These are phyloP conservation scores for Sclerotinia minor DNA, from an alignment of 2,329 filamentous ascomycete genomes.

Conservation along the genomic window DNA sequence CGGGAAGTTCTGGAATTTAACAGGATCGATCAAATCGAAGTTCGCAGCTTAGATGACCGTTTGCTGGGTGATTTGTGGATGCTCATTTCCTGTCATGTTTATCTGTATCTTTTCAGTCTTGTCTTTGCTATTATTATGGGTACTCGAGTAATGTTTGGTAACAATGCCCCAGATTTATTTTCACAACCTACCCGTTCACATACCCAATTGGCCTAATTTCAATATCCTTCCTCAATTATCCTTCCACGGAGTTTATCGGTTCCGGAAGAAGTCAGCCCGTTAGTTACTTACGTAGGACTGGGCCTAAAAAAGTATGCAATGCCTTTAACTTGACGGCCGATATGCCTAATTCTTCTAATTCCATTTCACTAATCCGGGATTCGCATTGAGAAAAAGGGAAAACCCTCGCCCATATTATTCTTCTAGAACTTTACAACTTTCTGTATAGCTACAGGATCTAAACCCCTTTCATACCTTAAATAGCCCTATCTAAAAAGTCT, in stretches of 20 bases:
- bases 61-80: neutral
- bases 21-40: slow-evolving; percentile 14
- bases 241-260: neutral
- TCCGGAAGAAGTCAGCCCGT: neutral
- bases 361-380: too few species aligned
- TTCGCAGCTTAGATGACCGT: neutral
- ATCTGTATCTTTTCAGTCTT: neutral
- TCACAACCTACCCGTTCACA: neutral
- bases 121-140: neutral
- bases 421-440: too few species aligned
- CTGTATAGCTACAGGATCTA: too few species aligned
- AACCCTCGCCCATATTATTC: too few species aligned
- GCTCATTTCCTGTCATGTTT: slow-evolving; percentile 3
- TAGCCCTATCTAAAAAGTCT: too few species aligned
- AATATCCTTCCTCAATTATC: neutral
- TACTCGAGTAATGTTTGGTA: slow-evolving; percentile 3
- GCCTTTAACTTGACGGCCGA: too few species aligned
- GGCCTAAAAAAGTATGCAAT: too few species aligned
- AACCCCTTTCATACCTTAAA: too few species aligned
- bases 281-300: neutral
- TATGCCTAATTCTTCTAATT: too few species aligned
- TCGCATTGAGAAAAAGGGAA: too few species aligned
- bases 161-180: neutral
- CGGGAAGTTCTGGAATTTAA: slow-evolving; percentile 5
- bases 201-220: neutral